phyloP scores from a whole-genome alignment of 768 basidiomycete species.

The Trametes sanguinea region DNA sequence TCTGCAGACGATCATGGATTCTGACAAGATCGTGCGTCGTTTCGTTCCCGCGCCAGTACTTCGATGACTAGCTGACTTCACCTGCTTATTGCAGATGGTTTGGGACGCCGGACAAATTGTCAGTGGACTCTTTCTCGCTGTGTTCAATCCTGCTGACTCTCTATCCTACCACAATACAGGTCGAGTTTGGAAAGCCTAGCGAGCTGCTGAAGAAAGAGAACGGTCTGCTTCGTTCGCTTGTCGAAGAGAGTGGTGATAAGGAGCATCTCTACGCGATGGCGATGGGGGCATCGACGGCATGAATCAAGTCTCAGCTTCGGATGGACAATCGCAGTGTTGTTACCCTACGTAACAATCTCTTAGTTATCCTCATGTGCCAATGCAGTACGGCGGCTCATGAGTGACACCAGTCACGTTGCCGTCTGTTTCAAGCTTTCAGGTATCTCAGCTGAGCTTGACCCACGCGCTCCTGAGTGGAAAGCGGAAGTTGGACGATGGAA shows the following conservation, averaged over 20 bases:
- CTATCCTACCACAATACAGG: constrained; percentile 19
- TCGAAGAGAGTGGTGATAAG: constrained; percentile 58
- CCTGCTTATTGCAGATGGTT: constrained; percentile 36
- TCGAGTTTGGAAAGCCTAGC: constrained; percentile 54
- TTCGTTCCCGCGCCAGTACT: background rate
- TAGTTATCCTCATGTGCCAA: no score
- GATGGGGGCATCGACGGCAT: background rate
- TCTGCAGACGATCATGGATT: constrained; percentile 55
- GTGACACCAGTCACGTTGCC: no score
- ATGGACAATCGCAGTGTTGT: no score
- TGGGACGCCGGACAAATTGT: constrained; percentile 42
- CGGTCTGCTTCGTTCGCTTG: constrained; percentile 51
- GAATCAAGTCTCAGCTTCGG: no score
- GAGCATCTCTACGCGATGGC: constrained; percentile 47
- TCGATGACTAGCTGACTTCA: background rate
- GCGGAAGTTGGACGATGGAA: no score
- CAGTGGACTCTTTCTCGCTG: constrained; percentile 21
- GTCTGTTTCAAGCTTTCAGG: no score
- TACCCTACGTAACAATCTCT: no score
- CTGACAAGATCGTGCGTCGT: constrained; percentile 53
- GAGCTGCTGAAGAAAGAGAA: constrained; percentile 51
- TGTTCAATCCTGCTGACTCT: background rate
- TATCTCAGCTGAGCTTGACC: no score
- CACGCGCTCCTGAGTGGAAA: no score
- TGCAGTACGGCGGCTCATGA: no score